Percentiles rank a stretch among this genome's conserved stretches.
Conservation (phyloP, 805 yeast species). For the Pichia heedii region DNA sequence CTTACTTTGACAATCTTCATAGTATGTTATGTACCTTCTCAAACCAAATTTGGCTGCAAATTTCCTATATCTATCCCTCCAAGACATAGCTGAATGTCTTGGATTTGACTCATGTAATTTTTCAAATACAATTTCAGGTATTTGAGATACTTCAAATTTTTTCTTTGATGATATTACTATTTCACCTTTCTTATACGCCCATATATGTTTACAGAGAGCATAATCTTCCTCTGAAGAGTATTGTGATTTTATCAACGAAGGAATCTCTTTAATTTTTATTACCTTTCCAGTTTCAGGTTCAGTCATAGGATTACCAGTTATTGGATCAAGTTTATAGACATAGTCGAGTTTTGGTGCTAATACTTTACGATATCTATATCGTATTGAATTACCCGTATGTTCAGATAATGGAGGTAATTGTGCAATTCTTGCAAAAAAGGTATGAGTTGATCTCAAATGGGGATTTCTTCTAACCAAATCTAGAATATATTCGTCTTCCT, state of each 20-base stretch:
- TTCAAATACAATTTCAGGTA: conserved; percentile 33
- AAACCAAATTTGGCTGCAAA: conserved; percentile 58
- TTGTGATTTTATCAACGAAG: conserved; percentile 47
- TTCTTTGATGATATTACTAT: conserved; percentile 10
- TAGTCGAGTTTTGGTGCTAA: conserved; percentile 33
- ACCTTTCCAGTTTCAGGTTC: conserved; percentile 34
- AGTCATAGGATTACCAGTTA: conserved; percentile 32
- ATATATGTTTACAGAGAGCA: conserved; percentile 34
- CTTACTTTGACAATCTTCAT: conserved; percentile 32
- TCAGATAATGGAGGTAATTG: conserved; percentile 37
- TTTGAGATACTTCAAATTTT: conserved; percentile 17
- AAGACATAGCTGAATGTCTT: conserved; percentile 57
- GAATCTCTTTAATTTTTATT: conserved; percentile 33
- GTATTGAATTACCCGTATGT: conserved; percentile 70
- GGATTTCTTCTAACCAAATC: conserved; percentile 65
- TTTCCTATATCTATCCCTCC: conserved; percentile 76
- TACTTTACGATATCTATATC: conserved; percentile 49
- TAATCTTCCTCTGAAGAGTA: conserved; percentile 69
- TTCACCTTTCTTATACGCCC: conserved; percentile 17
- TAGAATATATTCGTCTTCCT: conserved; percentile 58
- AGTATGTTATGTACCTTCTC: conserved; percentile 45
- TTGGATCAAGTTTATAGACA: conserved; percentile 40
- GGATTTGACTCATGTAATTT: conserved; percentile 33
- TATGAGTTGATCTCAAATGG: conserved; percentile 56
- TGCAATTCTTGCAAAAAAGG: conserved; percentile 55